Base-by-base conservation (phyloP, 2,329 filamentous ascomycete genomes). In the Aspergillus puulaauensis region DNA sequence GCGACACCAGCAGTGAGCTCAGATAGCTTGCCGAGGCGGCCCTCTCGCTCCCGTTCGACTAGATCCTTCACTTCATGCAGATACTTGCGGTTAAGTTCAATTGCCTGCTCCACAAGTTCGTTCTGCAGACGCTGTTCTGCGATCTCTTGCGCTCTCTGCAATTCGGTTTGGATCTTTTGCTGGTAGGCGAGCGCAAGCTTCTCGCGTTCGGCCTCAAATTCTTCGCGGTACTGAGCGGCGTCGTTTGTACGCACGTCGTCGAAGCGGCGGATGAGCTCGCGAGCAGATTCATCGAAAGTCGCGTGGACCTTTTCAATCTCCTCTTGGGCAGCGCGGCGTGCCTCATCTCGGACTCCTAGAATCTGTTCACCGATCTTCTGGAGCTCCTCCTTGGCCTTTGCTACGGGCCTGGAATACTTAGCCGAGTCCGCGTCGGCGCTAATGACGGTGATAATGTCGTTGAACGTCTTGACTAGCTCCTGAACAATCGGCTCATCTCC, bases 401-500 rank as follows among this genome's bases (percentile, higher is more conserved):
- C 80, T 58, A 99, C 87, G 1, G 91, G 88, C 3, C 85, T 83
- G 52, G 86, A 86, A 77, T 95, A 96, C 74, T 89, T 91, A 65
- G 83, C 83, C 61, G 88, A 85, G 57, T 90, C 86, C 60, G 88
- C 86, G 73, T 96, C 93, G 57, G 90, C 90, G 74, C 97, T 96
- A 73, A 97, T 88, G 47, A 96, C 91, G 8, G 90, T 87, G 71
- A 99, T 96, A 68, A 99, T 89, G 75, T 96, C 91, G 78, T 99
- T 99, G 67, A 99, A 83, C 78, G 96, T 93, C 79, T 91, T 93
- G 59, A 96, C 91, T 6, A 99, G 82, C 69, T 98, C 91, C 76
- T 97, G 92, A 21, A 98, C 90, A 37, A 96, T 84, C 27, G 91
- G 90, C 72, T 98, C 93, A 59, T 87, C 86, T 53, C 90, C 91